These are phyloP conservation scores for Nakaseomyces uthaithaninus DNA, from an alignment of 1,139 yeast species.

Conservation along the genomic window DNA sequence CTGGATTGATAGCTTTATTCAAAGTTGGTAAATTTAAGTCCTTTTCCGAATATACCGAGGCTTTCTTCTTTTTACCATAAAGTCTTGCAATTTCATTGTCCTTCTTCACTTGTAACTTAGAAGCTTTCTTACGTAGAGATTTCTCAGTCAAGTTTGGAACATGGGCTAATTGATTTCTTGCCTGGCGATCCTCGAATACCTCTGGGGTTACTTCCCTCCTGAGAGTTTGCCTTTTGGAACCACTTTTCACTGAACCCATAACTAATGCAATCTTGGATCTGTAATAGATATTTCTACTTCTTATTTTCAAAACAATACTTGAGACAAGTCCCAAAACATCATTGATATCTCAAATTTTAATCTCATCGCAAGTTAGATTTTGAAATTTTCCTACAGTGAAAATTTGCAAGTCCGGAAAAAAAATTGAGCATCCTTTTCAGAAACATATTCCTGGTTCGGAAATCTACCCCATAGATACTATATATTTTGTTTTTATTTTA, in stretches of 20 bases:
- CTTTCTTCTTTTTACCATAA: conserved; percentile 62
- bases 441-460: too few species aligned
- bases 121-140: conserved; percentile 44
- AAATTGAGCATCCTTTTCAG: too few species aligned
- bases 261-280: neutral
- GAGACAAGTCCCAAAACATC: too few species aligned
- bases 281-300: neutral
- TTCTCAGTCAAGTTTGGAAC: conserved; percentile 61
- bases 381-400: too few species aligned
- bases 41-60: conserved; percentile 59
- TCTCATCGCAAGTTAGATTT: too few species aligned
- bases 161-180: conserved; percentile 54
- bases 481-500: too few species aligned
- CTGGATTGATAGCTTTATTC: conserved; percentile 79
- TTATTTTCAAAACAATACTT: too few species aligned
- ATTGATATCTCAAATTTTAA: too few species aligned
- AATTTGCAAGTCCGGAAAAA: too few species aligned
- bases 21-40: conserved; percentile 71
- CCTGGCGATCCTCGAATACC: conserved; percentile 53
- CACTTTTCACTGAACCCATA: conserved; percentile 8
- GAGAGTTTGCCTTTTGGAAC: conserved; percentile 36
- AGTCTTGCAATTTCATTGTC: conserved; percentile 56
- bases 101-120: conserved; percentile 50
- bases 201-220: conserved; percentile 58
- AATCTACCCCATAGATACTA: too few species aligned